These are phyloP conservation scores for Pythium rhizo-oryzae DNA, from an alignment of 352 stramenopile species.

Conservation along the genomic window DNA sequence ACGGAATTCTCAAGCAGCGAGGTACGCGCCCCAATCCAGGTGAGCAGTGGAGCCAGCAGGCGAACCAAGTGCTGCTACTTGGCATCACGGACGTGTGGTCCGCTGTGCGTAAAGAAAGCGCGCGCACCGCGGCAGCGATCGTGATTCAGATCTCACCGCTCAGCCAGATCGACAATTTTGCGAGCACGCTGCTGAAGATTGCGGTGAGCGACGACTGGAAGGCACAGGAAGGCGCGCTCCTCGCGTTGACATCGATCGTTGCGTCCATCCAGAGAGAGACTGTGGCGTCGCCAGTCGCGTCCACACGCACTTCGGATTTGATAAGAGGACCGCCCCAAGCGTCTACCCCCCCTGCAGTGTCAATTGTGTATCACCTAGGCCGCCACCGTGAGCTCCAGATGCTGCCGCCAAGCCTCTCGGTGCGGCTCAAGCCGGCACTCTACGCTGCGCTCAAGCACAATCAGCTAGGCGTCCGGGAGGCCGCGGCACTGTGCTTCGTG, in stretches of 20 bases:
- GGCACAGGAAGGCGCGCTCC: conserved; percentile 51
- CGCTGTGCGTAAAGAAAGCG: conserved; percentile 58
- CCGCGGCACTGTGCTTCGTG: conserved; percentile 51
- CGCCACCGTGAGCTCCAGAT: conserved; percentile 16
- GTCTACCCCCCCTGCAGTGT: not conserved
- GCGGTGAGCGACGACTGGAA: conserved; percentile 38
- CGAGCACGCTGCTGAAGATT: conserved; percentile 47
- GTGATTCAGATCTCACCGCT: conserved; percentile 34
- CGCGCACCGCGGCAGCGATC: conserved; percentile 29
- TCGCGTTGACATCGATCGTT: conserved; percentile 41
- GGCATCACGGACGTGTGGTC: conserved; percentile 73
- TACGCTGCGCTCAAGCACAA: conserved; percentile 61
- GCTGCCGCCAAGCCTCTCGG: conserved; percentile 15
- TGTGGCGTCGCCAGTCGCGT: too few species aligned
- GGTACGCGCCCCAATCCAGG: not conserved
- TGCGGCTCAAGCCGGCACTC: conserved; percentile 52
- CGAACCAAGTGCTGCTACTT: conserved; percentile 42
- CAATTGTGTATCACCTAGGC: conserved; percentile 37
- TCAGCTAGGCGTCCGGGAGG: conserved; percentile 59
- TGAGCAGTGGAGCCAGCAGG: conserved; percentile 4
- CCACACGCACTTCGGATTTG: conserved; percentile 3
- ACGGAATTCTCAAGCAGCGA: conserved; percentile 26
- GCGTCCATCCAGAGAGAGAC: conserved; percentile 33
- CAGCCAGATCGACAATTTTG: conserved; percentile 40
- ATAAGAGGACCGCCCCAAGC: not conserved